Evolutionary conservation across 345 rosid genomes (phyloP), one percentile per base, ranked within the genome.

Genomic region (Camelina sativa): DNA sequence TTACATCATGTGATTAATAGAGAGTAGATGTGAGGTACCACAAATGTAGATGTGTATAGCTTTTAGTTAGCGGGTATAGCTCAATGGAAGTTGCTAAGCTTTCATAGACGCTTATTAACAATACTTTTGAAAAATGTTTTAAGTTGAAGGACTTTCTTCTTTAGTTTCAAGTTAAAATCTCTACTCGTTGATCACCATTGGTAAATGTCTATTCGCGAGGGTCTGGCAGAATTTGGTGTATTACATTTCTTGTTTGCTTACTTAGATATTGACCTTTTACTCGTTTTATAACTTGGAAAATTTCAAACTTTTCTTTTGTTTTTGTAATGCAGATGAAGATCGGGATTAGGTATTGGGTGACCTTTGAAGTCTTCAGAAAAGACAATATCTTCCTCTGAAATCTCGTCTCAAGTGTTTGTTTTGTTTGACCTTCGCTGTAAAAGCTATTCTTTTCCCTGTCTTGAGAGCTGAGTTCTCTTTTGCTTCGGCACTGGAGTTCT

Each of bases 241-340:
- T 6, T 15, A 52, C 46, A 43, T 11, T 50, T 60, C 47, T 75
- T 67, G 62, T 7, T 44, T 75, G 19, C 34, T 2, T 51, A 2
- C n/a, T 7, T 5, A 16, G 50, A 12, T 10, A 43, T 69, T 25
- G 32, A 76, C 15, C 57, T 15, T 53, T n/a, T 30, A 19, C 23
- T 28, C 40, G 16, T 20, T 20, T n/a, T 48, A 2, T 70, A 32
- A 34, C 44, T 62, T 46, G 64, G 37, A 43, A 62, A 32, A 46
- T n/a, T 38, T 64, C 19, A 25, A n/a, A 71, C 9, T 20, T 40
- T 40, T 20, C 7, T 28, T 23, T 50, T 22, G 23, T 22, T 30
- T 30, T 71, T 32, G 56, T 41, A 41, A 72, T 78, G 77, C 77
- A 78, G 81, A 72, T 52, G 81, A 78, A 78, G 81, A 78, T 67